Conservation (phyloP, 495 filamentous ascomycete genomes). For the Amniculicola lignicola region DNA sequence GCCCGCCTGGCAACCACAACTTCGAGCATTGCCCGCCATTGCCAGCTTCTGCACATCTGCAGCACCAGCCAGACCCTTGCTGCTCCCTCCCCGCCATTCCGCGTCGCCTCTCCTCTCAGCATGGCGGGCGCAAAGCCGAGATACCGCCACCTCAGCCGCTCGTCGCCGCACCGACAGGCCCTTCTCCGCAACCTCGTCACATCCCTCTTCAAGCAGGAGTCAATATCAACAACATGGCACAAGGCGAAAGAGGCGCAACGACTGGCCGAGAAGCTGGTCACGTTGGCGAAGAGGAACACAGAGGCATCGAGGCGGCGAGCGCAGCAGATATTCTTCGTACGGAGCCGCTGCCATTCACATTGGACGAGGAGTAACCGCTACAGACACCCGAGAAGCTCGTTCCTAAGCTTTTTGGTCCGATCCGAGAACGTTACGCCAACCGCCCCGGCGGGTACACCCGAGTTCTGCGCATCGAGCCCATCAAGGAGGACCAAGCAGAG, state of each 20-base stretch:
- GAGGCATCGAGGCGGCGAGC: conserved; percentile 67
- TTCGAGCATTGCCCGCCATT: too few relatives aligned
- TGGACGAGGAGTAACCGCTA: background rate
- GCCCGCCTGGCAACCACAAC: too few relatives aligned
- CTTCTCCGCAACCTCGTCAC: conserved; percentile 95
- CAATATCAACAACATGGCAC: conserved; percentile 88
- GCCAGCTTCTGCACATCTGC: too few relatives aligned
- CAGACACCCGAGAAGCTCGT: conserved; percentile 48
- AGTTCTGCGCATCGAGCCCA: conserved; percentile 78
- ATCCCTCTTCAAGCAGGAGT: conserved; percentile 88
- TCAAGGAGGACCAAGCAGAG: conserved; percentile 71
- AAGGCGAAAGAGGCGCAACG: conserved; percentile 97
- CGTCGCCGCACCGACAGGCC: conserved; percentile 81
- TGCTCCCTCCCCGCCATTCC: too few relatives aligned
- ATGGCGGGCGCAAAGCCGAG: conserved; percentile 85
- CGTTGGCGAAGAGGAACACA: conserved; percentile 85
- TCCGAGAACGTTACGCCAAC: conserved; percentile 73
- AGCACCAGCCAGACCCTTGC: too few relatives aligned
- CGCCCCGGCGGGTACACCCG: conserved; percentile 92
- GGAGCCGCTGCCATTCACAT: conserved; percentile 26
- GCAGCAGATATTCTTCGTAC: conserved; percentile 75
- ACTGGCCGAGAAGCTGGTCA: conserved; percentile 89
- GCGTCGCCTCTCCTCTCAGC: too few relatives aligned
- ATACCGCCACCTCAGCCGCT: conserved; percentile 82
- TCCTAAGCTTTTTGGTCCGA: conserved; percentile 81